Percentiles rank a stretch among this genome's conserved stretches.
Conservation (phyloP, 805 yeast genomes). For the Saccharomycopsis oosterbeekiorum region DNA sequence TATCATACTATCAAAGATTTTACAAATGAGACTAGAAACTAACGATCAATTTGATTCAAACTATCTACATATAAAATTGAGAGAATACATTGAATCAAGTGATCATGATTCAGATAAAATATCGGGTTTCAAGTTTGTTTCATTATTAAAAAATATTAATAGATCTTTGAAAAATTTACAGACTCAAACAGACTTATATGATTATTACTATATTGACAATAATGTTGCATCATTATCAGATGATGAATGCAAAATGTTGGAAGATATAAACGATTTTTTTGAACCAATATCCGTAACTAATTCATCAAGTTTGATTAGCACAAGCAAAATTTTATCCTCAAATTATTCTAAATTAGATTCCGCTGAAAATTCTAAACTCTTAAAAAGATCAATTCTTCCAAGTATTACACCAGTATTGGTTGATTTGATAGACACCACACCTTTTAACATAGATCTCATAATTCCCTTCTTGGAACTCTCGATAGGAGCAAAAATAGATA, state of each 20-base stretch:
- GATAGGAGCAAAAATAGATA: slow-evolving; percentile 49
- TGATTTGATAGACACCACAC: slow-evolving; percentile 69
- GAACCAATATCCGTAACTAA: slow-evolving; percentile 6
- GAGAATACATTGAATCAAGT: slow-evolving; percentile 4
- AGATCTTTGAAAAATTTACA: background rate
- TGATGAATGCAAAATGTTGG: background rate
- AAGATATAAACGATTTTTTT: background rate
- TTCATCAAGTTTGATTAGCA: slow-evolving; percentile 7
- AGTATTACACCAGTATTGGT: slow-evolving; percentile 47
- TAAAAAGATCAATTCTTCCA: slow-evolving; percentile 29
- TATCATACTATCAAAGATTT: background rate
- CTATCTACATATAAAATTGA: slow-evolving; percentile 28
- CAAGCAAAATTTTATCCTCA: background rate
- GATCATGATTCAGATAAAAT: background rate
- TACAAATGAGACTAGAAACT: background rate
- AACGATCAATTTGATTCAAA: background rate
- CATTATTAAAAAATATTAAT: background rate
- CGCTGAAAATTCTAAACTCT: background rate
- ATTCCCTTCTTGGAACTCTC: slow-evolving; percentile 74
- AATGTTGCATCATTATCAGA: background rate
- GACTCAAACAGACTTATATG: background rate
- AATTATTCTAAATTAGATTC: background rate
- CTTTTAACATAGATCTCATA: slow-evolving; percentile 52
- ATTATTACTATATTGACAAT: background rate
- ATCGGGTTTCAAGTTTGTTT: background rate